These are phyloP conservation scores for Skeletonema grethae DNA, from an alignment of 108 stramenopile species.

Conservation along the genomic window DNA sequence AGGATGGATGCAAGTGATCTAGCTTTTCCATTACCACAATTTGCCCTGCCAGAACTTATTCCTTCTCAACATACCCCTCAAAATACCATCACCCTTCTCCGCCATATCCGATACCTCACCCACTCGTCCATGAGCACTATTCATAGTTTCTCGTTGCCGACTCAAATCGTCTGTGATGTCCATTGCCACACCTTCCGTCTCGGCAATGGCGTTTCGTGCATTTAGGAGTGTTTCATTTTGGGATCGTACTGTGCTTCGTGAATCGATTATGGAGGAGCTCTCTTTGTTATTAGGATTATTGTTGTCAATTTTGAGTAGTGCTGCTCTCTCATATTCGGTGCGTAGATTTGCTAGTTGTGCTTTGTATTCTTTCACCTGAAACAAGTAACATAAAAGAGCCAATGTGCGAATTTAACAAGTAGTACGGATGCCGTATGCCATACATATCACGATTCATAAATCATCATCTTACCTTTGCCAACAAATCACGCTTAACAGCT, in stretches of 20 bases:
- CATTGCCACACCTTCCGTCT: constrained; percentile 1
- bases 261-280: not conserved
- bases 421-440: too few relatives aligned
- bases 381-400: not conserved
- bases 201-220: constrained; percentile 2
- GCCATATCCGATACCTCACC: not conserved
- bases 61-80: not conserved
- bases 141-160: not conserved
- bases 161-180: not conserved
- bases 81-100: constrained; percentile 3
- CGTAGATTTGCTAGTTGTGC: constrained; percentile 5
- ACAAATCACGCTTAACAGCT: not conserved
- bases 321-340: not conserved
- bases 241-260: not conserved
- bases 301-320: not conserved
- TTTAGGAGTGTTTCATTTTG: constrained; percentile 1
- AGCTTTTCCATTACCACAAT: not conserved
- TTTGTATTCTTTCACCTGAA: constrained; percentile 4
- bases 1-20: not conserved
- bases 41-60: constrained; percentile 4
- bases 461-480: not conserved
- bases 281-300: not conserved
- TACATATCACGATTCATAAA: too few relatives aligned
- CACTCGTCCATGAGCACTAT: constrained; percentile 5
- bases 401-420: not conserved